phyloP scores from a whole-genome alignment of 2,329 filamentous ascomycete genomes.

The Sphaerulina musiva region DNA sequence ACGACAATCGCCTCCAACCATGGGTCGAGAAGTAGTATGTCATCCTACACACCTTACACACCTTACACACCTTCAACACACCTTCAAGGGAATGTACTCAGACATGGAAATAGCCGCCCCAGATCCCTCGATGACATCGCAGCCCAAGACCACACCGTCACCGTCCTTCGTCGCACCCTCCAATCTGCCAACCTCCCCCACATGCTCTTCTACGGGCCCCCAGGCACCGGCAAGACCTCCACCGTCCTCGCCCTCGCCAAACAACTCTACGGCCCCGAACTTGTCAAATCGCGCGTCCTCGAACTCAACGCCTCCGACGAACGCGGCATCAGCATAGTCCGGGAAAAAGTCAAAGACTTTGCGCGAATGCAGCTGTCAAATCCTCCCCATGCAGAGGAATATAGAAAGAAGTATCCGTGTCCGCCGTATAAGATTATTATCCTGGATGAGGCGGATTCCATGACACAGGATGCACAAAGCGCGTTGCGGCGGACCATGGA shows the following conservation, averaged over 20 bases:
- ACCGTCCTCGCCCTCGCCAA: constrained; percentile 96
- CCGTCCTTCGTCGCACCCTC: constrained; percentile 82
- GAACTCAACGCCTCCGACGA: constrained; percentile 99
- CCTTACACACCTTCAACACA: not conserved
- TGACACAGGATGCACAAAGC: constrained; percentile 97
- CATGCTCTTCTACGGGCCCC: constrained; percentile 98
- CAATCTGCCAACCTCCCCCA: constrained; percentile 97
- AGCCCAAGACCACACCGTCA: constrained; percentile 94
- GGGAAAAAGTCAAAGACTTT: constrained; percentile 97
- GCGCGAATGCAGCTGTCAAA: constrained; percentile 90
- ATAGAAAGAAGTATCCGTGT: constrained; percentile 69
- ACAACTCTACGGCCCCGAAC: constrained; percentile 91
- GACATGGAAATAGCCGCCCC: constrained; percentile 59
- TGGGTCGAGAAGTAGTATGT: constrained; percentile 61
- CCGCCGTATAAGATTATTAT: constrained; percentile 99
- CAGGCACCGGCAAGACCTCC: constrained; percentile 94
- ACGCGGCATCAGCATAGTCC: constrained; percentile 92
- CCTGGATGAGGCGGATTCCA: constrained; percentile 94
- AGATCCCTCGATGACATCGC: constrained; percentile 92
- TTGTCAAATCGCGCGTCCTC: constrained; percentile 89
- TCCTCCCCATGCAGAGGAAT: constrained; percentile 61
- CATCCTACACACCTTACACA: not conserved
- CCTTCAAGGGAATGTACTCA: too few species aligned
- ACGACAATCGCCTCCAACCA: constrained; percentile 67
- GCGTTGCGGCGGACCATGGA: constrained; percentile 95